Evolutionary conservation across 2,329 filamentous ascomycete genomes (phyloP).

Genomic region (Diaporthe sp.): DNA sequence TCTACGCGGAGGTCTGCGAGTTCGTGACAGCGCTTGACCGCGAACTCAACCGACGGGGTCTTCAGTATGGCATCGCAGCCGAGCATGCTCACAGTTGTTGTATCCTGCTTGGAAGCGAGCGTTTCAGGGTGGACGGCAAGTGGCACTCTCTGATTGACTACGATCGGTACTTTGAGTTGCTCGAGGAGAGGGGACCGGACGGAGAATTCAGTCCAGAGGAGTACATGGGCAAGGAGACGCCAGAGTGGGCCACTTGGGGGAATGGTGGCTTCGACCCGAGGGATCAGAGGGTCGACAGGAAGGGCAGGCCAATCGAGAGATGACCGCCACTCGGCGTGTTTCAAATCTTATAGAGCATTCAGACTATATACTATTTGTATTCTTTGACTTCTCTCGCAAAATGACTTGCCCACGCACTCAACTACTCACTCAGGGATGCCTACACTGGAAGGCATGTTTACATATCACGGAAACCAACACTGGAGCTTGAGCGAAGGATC

Average conservation of each 20-base stretch:
- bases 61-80: conserved; percentile 90
- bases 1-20: conserved; percentile 88
- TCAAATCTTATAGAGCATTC: background rate
- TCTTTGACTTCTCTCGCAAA: too few species aligned
- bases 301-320: conserved; percentile 76
- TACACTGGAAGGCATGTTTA: background rate
- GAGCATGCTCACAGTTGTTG: conserved; percentile 98
- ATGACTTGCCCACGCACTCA: too few species aligned
- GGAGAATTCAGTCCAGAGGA: conserved; percentile 87
- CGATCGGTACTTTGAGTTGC: conserved; percentile 84
- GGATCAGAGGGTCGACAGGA: conserved; percentile 88
- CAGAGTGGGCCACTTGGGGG: conserved; percentile 95
- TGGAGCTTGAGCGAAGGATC: background rate
- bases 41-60: conserved; percentile 76
- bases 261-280: conserved; percentile 94
- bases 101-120: conserved; percentile 83
- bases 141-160: conserved; percentile 97
- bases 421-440: background rate
- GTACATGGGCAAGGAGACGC: conserved; percentile 86
- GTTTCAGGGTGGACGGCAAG: conserved; percentile 81
- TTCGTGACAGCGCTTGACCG: conserved; percentile 83
- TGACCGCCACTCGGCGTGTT: conserved; percentile 27
- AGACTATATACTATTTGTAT: too few species aligned
- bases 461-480: background rate
- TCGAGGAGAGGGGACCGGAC: conserved; percentile 76